A percentile compares a stretch with the other conserved stretches of the same genome.
phyloP scores from a whole-genome alignment of 306 rosid species.

The Quercus ilex region DNA sequence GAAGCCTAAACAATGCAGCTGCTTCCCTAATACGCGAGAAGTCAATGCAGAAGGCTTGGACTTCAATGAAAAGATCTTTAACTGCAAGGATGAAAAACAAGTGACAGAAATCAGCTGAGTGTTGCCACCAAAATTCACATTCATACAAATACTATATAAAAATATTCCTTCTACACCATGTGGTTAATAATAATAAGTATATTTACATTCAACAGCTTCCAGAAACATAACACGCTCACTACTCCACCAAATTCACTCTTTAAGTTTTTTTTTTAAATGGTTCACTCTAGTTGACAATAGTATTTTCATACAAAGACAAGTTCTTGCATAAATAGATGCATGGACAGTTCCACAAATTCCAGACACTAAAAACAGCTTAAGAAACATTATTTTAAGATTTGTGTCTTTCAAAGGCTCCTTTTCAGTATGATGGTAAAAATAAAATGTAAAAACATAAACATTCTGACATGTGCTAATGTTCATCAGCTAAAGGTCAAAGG shows the following conservation, averaged over 20 bases:
- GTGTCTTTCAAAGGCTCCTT: too few species aligned
- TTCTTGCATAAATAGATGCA: too few species aligned
- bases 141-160: neutral
- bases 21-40: slow-evolving; percentile 95
- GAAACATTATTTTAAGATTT: too few species aligned
- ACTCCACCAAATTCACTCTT: neutral
- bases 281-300: neutral
- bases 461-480: too few species aligned
- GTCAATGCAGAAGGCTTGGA: slow-evolving; percentile 93
- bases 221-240: neutral
- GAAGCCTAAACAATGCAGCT: slow-evolving; percentile 84
- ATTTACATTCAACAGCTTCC: neutral
- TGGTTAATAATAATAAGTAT: neutral
- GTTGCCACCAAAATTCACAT: slow-evolving; percentile 1
- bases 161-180: neutral
- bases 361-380: too few species aligned
- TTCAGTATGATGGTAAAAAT: too few species aligned
- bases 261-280: too few species aligned
- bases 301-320: neutral
- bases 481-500: too few species aligned
- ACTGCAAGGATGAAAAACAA: slow-evolving; percentile 45
- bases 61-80: slow-evolving; percentile 87
- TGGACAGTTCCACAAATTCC: too few species aligned
- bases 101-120: slow-evolving; percentile 20
- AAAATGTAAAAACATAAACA: too few species aligned